phyloP scores from a whole-genome alignment of 2,329 filamentous ascomycete species.

The Neurospora sp. region DNA sequence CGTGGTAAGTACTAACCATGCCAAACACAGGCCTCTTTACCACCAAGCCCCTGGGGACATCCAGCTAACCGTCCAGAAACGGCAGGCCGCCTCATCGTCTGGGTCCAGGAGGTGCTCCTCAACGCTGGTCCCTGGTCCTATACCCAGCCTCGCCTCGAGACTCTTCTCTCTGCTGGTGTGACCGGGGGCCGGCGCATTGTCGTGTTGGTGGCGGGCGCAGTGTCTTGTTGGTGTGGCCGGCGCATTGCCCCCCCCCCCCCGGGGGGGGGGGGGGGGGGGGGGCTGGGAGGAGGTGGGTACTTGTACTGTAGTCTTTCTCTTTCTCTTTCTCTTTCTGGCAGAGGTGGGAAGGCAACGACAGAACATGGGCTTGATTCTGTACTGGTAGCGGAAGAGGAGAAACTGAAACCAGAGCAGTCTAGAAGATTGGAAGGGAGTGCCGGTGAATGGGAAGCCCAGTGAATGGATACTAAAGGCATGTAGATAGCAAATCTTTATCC shows the following conservation, averaged over 20 bases:
- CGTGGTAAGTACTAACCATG: background rate
- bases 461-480: background rate
- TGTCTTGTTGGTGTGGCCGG: background rate
- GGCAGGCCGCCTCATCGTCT: background rate
- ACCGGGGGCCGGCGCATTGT: background rate
- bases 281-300: background rate
- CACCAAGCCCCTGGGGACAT: background rate
- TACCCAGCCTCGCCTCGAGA: background rate
- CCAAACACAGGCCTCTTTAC: background rate
- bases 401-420: background rate
- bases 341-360: background rate
- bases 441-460: background rate
- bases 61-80: background rate
- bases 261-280: background rate
- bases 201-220: background rate
- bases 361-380: background rate
- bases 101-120: background rate
- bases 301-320: background rate
- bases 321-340: background rate
- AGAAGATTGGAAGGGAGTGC: background rate
- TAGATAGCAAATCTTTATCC: background rate
- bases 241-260: background rate
- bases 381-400: background rate
- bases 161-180: background rate
- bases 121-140: background rate